These are phyloP conservation scores for Jatropha multifida DNA, from an alignment of 441 rosid genomes.

Conservation along the genomic window DNA sequence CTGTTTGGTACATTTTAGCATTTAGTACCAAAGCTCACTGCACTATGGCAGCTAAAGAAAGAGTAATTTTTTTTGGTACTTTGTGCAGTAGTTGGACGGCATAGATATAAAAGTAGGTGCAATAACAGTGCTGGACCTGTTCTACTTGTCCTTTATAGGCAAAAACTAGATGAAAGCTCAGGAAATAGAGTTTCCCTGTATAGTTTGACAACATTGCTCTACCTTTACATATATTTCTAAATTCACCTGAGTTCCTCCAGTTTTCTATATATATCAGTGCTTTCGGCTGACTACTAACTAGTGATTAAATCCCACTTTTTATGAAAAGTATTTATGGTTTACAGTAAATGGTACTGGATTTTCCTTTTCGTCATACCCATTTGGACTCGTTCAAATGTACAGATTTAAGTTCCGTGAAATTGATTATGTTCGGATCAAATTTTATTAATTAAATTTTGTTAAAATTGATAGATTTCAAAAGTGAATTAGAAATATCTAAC, in stretches of 20 bases:
- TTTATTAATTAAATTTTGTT: too few species aligned
- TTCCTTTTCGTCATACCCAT: too few species aligned
- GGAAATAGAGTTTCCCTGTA: conserved; percentile 22
- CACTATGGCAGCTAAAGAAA: conserved; percentile 14
- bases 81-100: conserved; percentile 11
- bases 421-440: too few species aligned
- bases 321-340: not conserved
- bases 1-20: conserved; percentile 12
- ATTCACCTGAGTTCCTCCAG: not conserved
- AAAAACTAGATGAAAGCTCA: conserved; percentile 11
- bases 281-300: conserved; percentile 5
- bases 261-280: conserved; percentile 10
- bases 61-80: conserved; percentile 17
- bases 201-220: conserved; percentile 20
- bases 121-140: not conserved
- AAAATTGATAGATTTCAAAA: too few species aligned
- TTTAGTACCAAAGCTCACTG: conserved; percentile 19
- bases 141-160: conserved; percentile 10
- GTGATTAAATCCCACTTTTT: not conserved
- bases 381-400: too few species aligned
- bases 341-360: conserved; percentile 8
- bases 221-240: conserved; percentile 10
- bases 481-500: too few species aligned
- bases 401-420: too few species aligned
- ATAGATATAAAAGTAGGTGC: conserved; percentile 20